Percentiles rank a stretch among this genome's conserved stretches.
Conservation (phyloP, 2,329 filamentous ascomycete genomes). For the Curvularia hawaiiensis region DNA sequence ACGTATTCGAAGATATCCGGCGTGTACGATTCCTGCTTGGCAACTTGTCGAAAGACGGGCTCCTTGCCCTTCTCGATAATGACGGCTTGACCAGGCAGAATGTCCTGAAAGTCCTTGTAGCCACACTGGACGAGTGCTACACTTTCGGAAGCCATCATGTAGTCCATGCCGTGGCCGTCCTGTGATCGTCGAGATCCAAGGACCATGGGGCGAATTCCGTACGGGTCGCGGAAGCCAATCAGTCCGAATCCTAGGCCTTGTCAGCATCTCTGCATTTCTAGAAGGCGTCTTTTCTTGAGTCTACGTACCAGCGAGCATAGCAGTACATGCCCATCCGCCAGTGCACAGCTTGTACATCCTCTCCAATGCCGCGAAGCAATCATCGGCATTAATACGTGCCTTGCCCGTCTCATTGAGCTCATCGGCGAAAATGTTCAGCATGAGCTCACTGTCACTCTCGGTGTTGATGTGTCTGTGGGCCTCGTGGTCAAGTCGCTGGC, state of each 20-base stretch:
- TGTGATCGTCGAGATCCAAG: slow-evolving; percentile 74
- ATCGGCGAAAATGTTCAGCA: slow-evolving; percentile 87
- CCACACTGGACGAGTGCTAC: slow-evolving; percentile 82
- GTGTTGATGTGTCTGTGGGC: slow-evolving; percentile 89
- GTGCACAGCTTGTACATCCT: slow-evolving; percentile 75
- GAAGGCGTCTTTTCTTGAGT: background rate
- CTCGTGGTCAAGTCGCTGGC: slow-evolving; percentile 73
- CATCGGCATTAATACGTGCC: slow-evolving; percentile 76
- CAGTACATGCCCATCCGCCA: slow-evolving; percentile 79
- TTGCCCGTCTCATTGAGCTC: slow-evolving; percentile 82
- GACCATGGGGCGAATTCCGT: slow-evolving; percentile 83
- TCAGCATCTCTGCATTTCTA: background rate
- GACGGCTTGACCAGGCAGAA: slow-evolving; percentile 82
- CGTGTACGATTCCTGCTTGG: slow-evolving; percentile 69
- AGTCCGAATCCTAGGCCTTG: slow-evolving; percentile 69
- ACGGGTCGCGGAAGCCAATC: slow-evolving; percentile 77
- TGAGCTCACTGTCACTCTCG: slow-evolving; percentile 84
- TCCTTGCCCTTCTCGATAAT: slow-evolving; percentile 79
- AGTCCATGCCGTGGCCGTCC: slow-evolving; percentile 72
- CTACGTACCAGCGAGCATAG: slow-evolving; percentile 72
- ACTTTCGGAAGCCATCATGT: slow-evolving; percentile 90
- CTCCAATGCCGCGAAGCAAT: slow-evolving; percentile 74
- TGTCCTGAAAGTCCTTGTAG: slow-evolving; percentile 76
- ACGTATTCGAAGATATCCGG: slow-evolving; percentile 89
- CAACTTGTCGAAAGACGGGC: slow-evolving; percentile 78